A percentile compares a stretch with the other conserved stretches of the same genome.
Evolutionary conservation across 2,329 filamentous ascomycete genomes (phyloP).

Genomic region (Aspergillus hortae): DNA sequence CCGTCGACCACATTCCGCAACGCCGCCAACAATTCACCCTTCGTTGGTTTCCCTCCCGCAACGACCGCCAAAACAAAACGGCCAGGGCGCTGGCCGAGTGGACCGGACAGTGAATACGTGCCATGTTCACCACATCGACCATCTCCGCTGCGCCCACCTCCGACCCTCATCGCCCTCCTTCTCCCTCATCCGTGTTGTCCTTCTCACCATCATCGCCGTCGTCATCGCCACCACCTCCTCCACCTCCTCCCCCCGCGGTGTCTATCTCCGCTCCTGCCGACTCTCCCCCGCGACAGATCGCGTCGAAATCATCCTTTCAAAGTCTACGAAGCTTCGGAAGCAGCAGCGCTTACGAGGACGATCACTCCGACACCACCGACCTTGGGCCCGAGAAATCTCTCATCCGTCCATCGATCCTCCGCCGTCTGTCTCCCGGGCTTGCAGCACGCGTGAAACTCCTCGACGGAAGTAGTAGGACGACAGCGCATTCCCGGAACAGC

Average conservation of each 20-base stretch:
- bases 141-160: conserved; percentile 25
- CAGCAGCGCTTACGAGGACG: conserved; percentile 29
- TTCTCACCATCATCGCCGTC: conserved; percentile 14
- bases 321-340: conserved; percentile 33
- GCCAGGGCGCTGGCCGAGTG: conserved; percentile 20
- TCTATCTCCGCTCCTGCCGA: conserved; percentile 27
- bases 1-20: conserved; percentile 6
- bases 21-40: conserved; percentile 12
- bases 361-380: conserved; percentile 14
- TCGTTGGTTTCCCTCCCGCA: background rate
- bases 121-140: conserved; percentile 31
- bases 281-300: conserved; percentile 27
- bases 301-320: conserved; percentile 36
- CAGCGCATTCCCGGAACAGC: conserved; percentile 18
- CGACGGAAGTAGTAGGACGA: conserved; percentile 32
- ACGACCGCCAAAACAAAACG: conserved; percentile 3
- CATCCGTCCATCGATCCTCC: conserved; percentile 35
- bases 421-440: conserved; percentile 40
- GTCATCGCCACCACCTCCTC: conserved; percentile 26
- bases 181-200: conserved; percentile 18
- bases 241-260: conserved; percentile 21
- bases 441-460: conserved; percentile 42
- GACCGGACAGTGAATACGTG: conserved; percentile 34
- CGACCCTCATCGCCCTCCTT: conserved; percentile 11
- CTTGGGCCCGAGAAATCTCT: conserved; percentile 24